Conservation (phyloP, 2,329 filamentous ascomycete species). For the Didymella lethalis region DNA sequence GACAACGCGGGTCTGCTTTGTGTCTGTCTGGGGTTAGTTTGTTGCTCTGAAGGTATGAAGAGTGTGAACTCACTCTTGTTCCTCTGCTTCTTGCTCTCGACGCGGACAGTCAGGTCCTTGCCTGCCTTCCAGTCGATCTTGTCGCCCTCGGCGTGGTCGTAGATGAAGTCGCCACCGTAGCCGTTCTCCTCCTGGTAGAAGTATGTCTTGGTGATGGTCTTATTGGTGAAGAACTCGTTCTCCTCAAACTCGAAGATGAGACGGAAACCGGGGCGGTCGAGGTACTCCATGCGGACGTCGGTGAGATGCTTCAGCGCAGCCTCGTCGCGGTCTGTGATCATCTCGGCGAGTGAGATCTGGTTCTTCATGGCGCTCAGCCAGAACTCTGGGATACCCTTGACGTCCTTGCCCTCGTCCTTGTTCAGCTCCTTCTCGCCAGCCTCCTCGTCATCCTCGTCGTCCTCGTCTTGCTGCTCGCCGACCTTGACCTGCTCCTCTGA, state of each 20-base stretch:
- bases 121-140: slow-evolving; percentile 96
- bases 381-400: slow-evolving; percentile 94
- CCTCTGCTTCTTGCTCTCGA: slow-evolving; percentile 99
- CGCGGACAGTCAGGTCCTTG: slow-evolving; percentile 90
- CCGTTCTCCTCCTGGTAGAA: slow-evolving; percentile 99
- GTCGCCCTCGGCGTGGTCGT: slow-evolving; percentile 97
- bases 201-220: slow-evolving; percentile 96
- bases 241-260: slow-evolving; percentile 96
- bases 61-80: slow-evolving; percentile 84
- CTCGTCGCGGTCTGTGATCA: slow-evolving; percentile 98
- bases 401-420: slow-evolving; percentile 61
- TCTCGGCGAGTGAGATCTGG: slow-evolving; percentile 94
- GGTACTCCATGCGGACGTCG: slow-evolving; percentile 98
- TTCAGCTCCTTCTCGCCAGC: slow-evolving; percentile 65
- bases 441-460: slow-evolving; percentile 67
- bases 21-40: slow-evolving; percentile 67
- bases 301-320: slow-evolving; percentile 86
- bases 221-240: slow-evolving; percentile 98
- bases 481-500: slow-evolving; percentile 86
- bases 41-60: background rate
- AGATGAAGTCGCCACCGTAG: slow-evolving; percentile 99
- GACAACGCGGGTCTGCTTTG: slow-evolving; percentile 97
- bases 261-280: slow-evolving; percentile 96
- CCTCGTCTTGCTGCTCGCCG: slow-evolving; percentile 80
- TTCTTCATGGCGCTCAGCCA: slow-evolving; percentile 99